Evolutionary conservation across 78 protist genomes (phyloP).

Genomic region (Dictyostelium firmibasis): DNA sequence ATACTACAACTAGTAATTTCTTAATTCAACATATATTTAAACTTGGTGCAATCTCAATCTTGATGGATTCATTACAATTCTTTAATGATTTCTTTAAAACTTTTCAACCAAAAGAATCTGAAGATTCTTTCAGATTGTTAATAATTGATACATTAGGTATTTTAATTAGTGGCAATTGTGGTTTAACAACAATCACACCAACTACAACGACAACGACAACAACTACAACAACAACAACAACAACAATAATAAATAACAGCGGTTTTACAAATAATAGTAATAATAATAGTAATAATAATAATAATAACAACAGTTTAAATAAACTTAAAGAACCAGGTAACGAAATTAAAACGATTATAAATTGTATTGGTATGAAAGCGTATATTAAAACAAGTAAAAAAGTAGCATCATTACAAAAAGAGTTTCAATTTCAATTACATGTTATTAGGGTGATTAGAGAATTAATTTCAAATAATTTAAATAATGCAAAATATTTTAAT

Average conservation of each 20-base stretch:
- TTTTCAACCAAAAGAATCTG: constrained; percentile 36
- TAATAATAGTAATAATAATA: background rate
- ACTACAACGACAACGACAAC: background rate
- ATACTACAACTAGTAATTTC: background rate
- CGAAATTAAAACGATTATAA: constrained; percentile 31
- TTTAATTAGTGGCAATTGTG: constrained; percentile 12
- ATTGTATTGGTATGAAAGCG: constrained; percentile 27
- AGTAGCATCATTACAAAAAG: background rate
- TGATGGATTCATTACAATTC: constrained; percentile 48
- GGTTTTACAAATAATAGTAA: background rate
- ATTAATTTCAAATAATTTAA: constrained; percentile 4
- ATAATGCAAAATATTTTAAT: constrained; percentile 28
- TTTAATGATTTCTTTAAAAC: constrained; percentile 27
- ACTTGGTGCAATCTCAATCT: constrained; percentile 31
- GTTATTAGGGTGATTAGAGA: constrained; percentile 38
- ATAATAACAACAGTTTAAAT: background rate
- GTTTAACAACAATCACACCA: background rate
- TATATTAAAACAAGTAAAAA: constrained; percentile 16
- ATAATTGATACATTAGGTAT: constrained; percentile 52
- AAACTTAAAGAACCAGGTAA: constrained; percentile 9
- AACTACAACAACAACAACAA: background rate
- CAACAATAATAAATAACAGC: background rate
- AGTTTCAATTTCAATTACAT: constrained; percentile 59
- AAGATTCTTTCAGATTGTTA: constrained; percentile 24
- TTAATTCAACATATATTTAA: constrained; percentile 24